Base-by-base conservation (phyloP, 2,329 filamentous ascomycete genomes). In the Rugonectria rugulosa region DNA sequence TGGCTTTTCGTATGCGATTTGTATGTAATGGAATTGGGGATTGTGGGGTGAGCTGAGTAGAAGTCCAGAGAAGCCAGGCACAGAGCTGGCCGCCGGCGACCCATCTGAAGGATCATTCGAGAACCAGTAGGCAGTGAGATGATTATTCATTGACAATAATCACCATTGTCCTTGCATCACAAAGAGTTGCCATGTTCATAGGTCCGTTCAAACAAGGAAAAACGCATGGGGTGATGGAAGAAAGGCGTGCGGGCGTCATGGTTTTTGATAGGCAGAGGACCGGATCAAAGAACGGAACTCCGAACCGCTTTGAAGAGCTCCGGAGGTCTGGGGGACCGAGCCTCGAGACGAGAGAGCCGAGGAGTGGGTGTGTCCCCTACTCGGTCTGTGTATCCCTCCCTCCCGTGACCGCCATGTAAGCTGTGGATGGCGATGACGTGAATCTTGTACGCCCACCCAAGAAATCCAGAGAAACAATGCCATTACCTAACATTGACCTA, bases 401-500 rank as follows among this genome's bases (percentile, higher is more conserved):
- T 7, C 55, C 34, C 44, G 36, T 54, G 46, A 51, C 37, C 32
- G 29, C 29, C 29, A 32, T 14, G 29, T 32, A 32, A 11, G 29
- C 10, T 14, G 29, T 14, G 41, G 40, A 43, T 44, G 36, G 34
- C 43, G 27, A 29, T 41, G 27, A 29, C 27, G 36, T 29, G 34
- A 23, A 47, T 50, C 43, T 26, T 36, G 34, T 29, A 21, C 20
- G 26, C 36, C 26, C 20, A 20, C 34, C 7, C n/a, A n/a, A n/a
- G n/a, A n/a, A n/a, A n/a, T n/a, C 10, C 34, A 23, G 24, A 17
- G 26, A 27, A 41, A 31, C 26, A 49, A 48, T 61, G 65, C 66
- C 63, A 67, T 68, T 68, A 68, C 66, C 61, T 68, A 68, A 68
- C 56, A 38, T 31, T 48, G 46, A 42, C 46, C 46, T 37, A 47